Conservation (phyloP, 805 yeast species). For the Scheffersomyces ergatensis region DNA sequence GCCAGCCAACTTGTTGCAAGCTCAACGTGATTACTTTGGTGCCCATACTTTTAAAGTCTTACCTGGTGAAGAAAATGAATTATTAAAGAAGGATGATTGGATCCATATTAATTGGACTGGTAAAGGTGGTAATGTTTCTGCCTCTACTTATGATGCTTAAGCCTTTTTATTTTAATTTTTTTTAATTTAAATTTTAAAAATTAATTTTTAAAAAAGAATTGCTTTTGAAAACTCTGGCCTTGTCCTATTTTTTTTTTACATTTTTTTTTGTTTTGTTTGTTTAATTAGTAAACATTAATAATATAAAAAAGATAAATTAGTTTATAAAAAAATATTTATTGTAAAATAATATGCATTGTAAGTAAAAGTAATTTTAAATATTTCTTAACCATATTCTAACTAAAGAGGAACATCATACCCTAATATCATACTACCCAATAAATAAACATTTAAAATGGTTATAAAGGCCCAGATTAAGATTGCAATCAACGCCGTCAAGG, state of each 20-base stretch:
- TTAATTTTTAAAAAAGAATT: no score
- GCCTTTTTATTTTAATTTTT: no score
- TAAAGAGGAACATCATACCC: constrained; percentile 28
- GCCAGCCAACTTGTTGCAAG: constrained; percentile 98
- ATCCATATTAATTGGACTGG: constrained; percentile 99
- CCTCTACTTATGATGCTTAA: constrained; percentile 91
- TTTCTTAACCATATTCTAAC: no score
- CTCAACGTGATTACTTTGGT: constrained; percentile 99
- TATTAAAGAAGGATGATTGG: constrained; percentile 74
- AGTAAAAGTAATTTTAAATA: no score
- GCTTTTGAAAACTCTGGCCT: no score
- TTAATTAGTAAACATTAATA: background rate
- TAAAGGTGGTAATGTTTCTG: constrained; percentile 96
- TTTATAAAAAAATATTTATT: background rate
- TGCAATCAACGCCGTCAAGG: constrained; percentile 51
- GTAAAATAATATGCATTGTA: background rate
- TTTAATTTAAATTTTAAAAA: no score
- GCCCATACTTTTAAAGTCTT: constrained; percentile 98
- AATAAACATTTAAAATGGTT: constrained; percentile 67
- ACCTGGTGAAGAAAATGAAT: constrained; percentile 77
- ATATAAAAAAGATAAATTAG: constrained; percentile 1
- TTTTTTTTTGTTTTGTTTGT: no score
- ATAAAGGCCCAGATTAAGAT: constrained; percentile 67
- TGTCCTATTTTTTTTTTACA: no score
- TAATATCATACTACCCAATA: constrained; percentile 42